Percentiles rank a stretch among this genome's conserved stretches.
These are phyloP conservation scores for Hypoxylon sp. DNA, from an alignment of 2,329 filamentous ascomycete species.

Conservation along the genomic window DNA sequence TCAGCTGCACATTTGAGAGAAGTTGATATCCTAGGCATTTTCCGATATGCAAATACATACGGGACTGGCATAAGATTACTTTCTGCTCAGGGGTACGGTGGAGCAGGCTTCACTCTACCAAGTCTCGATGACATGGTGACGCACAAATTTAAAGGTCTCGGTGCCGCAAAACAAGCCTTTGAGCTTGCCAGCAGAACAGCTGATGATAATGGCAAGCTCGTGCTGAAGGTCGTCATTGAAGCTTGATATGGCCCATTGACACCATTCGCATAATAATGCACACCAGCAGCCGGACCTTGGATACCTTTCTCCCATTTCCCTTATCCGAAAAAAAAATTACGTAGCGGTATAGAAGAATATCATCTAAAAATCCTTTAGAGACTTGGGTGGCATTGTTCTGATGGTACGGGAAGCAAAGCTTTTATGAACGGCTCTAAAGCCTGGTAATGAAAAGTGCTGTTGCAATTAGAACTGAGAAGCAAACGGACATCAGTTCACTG, in stretches of 20 bases:
- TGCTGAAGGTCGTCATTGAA: slow-evolving; percentile 80
- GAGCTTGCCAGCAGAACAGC: slow-evolving; percentile 78
- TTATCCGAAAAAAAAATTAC: neutral
- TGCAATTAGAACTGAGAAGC: slow-evolving; percentile 28
- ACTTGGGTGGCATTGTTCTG: slow-evolving; percentile 27
- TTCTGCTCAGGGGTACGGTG: slow-evolving; percentile 61
- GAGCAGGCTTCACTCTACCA: slow-evolving; percentile 66
- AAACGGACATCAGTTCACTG: slow-evolving; percentile 28
- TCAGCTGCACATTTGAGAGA: slow-evolving; percentile 80
- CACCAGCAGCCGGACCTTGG: slow-evolving; percentile 5
- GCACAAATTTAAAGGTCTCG: slow-evolving; percentile 77
- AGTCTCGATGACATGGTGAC: slow-evolving; percentile 80
- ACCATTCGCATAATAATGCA: slow-evolving; percentile 4
- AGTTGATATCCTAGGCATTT: slow-evolving; percentile 82
- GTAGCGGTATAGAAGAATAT: slow-evolving; percentile 27
- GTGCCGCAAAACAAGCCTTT: slow-evolving; percentile 74
- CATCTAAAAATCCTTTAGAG: slow-evolving; percentile 20
- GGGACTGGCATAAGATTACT: slow-evolving; percentile 76
- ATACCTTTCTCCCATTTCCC: slow-evolving; percentile 5
- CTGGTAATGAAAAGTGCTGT: slow-evolving; percentile 41
- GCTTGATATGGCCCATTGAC: slow-evolving; percentile 54
- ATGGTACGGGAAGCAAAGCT: slow-evolving; percentile 33
- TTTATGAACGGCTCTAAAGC: slow-evolving; percentile 34
- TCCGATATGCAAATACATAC: slow-evolving; percentile 84
- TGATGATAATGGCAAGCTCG: slow-evolving; percentile 76